Percentiles rank a stretch among this genome's conserved stretches.
phyloP scores from a whole-genome alignment of 2,329 filamentous ascomycete genomes.

The Daldinia sp. region DNA sequence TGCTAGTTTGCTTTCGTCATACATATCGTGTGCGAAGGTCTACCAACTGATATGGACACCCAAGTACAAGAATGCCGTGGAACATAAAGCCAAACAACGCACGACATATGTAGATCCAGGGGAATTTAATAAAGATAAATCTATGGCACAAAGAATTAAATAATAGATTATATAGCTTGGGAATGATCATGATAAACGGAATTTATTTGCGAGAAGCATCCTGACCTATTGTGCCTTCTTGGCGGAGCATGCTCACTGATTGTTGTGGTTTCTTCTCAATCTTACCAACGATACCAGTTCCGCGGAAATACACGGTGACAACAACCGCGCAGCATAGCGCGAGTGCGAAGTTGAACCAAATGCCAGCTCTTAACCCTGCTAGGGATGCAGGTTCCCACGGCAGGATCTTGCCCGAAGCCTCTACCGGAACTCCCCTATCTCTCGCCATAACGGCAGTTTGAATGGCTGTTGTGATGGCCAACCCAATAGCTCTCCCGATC shows the following conservation, averaged over 20 bases:
- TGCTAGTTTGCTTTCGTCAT: neutral
- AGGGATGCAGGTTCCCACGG: conserved; percentile 62
- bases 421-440: conserved; percentile 58
- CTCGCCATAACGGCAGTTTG: conserved; percentile 72
- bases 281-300: conserved; percentile 66
- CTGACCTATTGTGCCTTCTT: conserved; percentile 7
- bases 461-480: conserved; percentile 73
- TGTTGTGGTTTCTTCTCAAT: conserved; percentile 45
- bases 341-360: conserved; percentile 66
- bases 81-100: neutral
- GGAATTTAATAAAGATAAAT: too few species aligned
- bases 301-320: conserved; percentile 62
- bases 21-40: neutral
- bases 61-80: neutral
- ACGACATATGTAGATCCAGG: neutral
- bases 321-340: conserved; percentile 58
- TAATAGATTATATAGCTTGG: neutral
- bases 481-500: conserved; percentile 72
- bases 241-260: conserved; percentile 23
- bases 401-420: conserved; percentile 58
- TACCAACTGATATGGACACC: neutral
- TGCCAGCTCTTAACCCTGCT: conserved; percentile 61
- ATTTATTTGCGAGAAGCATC: conserved; percentile 14
- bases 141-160: neutral
- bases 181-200: neutral